Percentiles rank a stretch among this genome's conserved stretches.
phyloP scores from a whole-genome alignment of 2,329 filamentous ascomycete genomes.

The Penicillium sp. region DNA sequence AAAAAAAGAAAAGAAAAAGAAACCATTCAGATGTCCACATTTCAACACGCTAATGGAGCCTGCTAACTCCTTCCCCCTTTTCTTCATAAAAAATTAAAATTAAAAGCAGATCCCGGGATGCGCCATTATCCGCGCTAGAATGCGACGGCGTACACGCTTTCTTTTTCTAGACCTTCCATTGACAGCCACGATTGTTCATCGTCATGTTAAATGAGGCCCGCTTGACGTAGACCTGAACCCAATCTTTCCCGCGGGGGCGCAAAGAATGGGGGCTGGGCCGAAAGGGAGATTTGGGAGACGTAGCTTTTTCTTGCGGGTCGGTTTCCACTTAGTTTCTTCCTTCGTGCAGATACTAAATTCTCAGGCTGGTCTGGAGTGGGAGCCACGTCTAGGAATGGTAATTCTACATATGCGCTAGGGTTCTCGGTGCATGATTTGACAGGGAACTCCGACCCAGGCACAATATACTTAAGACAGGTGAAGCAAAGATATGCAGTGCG shows the following conservation, averaged over 20 bases:
- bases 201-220: neutral
- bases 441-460: neutral
- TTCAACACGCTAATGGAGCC: neutral
- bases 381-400: neutral
- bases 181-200: slow-evolving; percentile 3
- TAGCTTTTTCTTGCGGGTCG: neutral
- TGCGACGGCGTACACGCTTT: slow-evolving; percentile 2
- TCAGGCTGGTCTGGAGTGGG: neutral
- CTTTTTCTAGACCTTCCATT: slow-evolving; percentile 10
- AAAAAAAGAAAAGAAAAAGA: neutral
- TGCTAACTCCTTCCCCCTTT: neutral
- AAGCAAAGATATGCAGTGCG: slow-evolving; percentile 6
- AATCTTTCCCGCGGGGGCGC: neutral
- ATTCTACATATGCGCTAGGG: neutral
- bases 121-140: slow-evolving; percentile 2
- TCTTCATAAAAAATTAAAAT: neutral
- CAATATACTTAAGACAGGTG: slow-evolving; percentile 3
- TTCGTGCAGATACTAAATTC: neutral
- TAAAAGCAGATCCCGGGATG: neutral
- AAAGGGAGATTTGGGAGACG: neutral
- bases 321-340: neutral
- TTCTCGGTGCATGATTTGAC: slow-evolving; percentile 10
- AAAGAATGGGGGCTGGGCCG: neutral
- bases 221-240: neutral
- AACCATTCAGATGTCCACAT: neutral